Percentiles rank a stretch among this genome's conserved stretches.
These are phyloP conservation scores for Hortiboletus campestris DNA, from an alignment of 768 basidiomycete genomes.

Conservation along the genomic window DNA sequence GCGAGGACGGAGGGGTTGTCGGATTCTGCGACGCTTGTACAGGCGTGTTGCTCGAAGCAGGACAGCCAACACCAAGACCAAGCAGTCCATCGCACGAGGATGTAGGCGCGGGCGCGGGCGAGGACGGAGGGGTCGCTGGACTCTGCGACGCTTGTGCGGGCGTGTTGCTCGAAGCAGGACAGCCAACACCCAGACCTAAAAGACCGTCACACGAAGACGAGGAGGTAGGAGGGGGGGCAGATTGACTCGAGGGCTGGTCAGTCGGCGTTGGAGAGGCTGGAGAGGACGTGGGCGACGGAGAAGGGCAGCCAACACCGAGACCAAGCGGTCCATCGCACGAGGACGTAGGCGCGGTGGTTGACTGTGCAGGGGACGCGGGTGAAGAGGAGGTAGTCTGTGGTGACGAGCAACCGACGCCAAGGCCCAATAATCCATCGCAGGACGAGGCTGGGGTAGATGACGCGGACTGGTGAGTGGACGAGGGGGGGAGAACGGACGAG, in stretches of 20 bases:
- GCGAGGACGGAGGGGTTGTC: neutral
- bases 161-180: neutral
- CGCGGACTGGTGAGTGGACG: slow-evolving; percentile 2
- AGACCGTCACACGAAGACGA: neutral
- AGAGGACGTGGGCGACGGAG: neutral
- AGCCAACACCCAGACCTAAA: too few relatives aligned
- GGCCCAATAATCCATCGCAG: slow-evolving; percentile 21
- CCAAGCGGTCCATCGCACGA: neutral
- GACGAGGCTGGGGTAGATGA: slow-evolving; percentile 6
- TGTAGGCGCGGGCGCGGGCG: neutral
- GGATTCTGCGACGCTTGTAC: neutral
- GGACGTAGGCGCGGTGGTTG: neutral
- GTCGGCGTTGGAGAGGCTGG: neutral
- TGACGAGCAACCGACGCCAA: slow-evolving; percentile 17
- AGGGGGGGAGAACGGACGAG: slow-evolving; percentile 12
- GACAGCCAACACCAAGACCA: neutral
- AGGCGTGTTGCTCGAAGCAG: neutral
- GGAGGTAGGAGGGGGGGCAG: neutral
- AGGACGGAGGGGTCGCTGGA: neutral
- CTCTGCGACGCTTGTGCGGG: neutral
- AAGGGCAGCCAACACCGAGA: too few relatives aligned
- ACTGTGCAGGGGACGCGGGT: neutral
- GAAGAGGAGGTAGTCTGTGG: neutral
- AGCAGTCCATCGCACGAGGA: neutral
- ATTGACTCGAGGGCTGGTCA: too few relatives aligned